A percentile compares a stretch with the other conserved stretches of the same genome.
These are phyloP conservation scores for Diplodia sapinea DNA, from an alignment of 2,329 filamentous ascomycete species.

Conservation along the genomic window DNA sequence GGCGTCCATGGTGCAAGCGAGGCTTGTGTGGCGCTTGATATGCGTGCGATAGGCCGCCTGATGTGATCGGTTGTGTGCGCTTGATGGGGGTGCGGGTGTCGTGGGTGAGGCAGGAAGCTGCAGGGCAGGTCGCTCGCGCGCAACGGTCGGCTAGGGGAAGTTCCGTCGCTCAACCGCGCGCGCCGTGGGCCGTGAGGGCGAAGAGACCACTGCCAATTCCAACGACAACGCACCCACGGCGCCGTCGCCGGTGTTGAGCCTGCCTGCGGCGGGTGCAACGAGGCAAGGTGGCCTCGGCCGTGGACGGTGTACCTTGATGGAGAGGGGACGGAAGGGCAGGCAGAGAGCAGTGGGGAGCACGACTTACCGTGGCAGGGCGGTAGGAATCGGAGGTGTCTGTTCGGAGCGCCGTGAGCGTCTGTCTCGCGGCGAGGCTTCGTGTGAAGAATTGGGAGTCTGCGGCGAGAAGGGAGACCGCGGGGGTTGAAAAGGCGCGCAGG, in stretches of 20 bases:
- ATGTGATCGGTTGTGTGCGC: conserved; percentile 22
- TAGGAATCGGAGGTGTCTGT: conserved; percentile 30
- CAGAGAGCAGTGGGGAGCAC: conserved; percentile 5
- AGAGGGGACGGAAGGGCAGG: conserved; percentile 5
- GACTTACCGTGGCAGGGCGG: conserved; percentile 29
- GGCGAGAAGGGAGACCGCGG: conserved; percentile 21
- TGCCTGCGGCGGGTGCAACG: conserved; percentile 4
- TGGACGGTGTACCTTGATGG: conserved; percentile 14
- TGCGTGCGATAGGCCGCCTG: conserved; percentile 24
- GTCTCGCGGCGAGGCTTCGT: not conserved
- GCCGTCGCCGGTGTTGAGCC: not conserved
- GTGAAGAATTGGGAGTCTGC: conserved; percentile 19
- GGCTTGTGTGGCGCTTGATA: conserved; percentile 27
- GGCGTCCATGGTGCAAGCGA: conserved; percentile 29
- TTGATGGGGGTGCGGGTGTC: conserved; percentile 25
- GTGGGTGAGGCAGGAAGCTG: conserved; percentile 30
- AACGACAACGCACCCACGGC: not conserved
- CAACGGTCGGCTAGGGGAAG: conserved; percentile 32
- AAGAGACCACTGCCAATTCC: conserved; percentile 21
- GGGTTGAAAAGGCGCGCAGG: conserved; percentile 31
- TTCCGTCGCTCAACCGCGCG: conserved; percentile 30
- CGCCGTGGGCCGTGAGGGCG: conserved; percentile 28
- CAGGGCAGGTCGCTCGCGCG: conserved; percentile 28
- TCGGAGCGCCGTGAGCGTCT: conserved; percentile 16
- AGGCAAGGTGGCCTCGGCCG: conserved; percentile 7